These are phyloP conservation scores for Aphanomyces stellatus DNA, from an alignment of 352 stramenopile genomes.

Conservation along the genomic window DNA sequence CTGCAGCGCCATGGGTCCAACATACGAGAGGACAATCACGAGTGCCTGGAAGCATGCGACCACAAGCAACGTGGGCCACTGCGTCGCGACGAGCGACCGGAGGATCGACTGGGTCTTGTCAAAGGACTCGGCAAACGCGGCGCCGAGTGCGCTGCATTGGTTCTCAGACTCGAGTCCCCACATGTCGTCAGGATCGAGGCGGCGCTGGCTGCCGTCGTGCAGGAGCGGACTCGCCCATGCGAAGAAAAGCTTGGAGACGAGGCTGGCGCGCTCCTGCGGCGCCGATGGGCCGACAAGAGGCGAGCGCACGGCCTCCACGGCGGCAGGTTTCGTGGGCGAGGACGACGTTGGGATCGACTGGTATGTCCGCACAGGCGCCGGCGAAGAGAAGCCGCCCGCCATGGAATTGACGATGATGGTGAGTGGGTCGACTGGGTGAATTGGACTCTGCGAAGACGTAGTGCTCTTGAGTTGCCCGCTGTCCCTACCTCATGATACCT, in stretches of 20 bases:
- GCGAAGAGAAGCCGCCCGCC: too few relatives aligned
- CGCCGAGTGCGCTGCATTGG: background rate
- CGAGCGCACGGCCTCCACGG: background rate
- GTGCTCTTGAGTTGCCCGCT: too few relatives aligned
- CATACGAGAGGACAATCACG: background rate
- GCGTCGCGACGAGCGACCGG: background rate
- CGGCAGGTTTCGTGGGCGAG: background rate
- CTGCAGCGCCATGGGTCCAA: background rate
- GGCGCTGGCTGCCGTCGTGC: background rate
- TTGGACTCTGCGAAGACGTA: too few relatives aligned
- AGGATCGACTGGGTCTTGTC: background rate
- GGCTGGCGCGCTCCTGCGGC: too few relatives aligned
- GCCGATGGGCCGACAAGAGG: too few relatives aligned
- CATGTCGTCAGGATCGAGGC: slow-evolving; percentile 2
- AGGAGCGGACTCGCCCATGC: slow-evolving; percentile 4
- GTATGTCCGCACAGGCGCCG: too few relatives aligned
- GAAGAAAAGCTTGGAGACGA: background rate
- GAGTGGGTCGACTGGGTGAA: too few relatives aligned
- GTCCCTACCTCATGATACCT: too few relatives aligned
- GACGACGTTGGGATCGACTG: too few relatives aligned
- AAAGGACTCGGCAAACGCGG: background rate
- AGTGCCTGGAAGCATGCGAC: background rate
- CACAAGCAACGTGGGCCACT: background rate
- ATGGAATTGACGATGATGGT: too few relatives aligned
- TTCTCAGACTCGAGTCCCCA: slow-evolving; percentile 6